Percentiles rank a stretch among this genome's conserved stretches.
phyloP scores from a whole-genome alignment of 1,284 basidiomycete genomes.

The Puccinia novopanici region DNA sequence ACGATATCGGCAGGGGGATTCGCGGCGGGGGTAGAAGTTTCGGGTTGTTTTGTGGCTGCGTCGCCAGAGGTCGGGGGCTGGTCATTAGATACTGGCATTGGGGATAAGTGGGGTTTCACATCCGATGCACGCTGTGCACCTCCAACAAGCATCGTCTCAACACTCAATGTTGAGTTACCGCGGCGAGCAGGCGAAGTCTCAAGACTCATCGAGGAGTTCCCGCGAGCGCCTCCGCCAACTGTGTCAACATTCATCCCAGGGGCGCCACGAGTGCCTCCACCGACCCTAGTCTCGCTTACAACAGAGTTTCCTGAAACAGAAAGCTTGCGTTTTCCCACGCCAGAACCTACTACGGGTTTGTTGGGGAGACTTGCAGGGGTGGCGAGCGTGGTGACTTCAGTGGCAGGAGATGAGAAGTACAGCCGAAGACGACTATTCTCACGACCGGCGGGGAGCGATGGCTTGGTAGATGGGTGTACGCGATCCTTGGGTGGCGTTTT shows the following conservation, averaged over 20 bases:
- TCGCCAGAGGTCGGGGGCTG: background rate
- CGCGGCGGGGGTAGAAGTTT: background rate
- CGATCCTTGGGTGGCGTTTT: background rate
- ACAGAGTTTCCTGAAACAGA: conserved; percentile 45
- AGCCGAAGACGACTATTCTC: conserved; percentile 56
- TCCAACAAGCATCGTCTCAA: conserved; percentile 19
- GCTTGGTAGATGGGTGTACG: background rate
- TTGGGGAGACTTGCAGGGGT: conserved; percentile 17
- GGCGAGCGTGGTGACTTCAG: conserved; percentile 42
- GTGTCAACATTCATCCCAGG: background rate
- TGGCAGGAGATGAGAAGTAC: conserved; percentile 55
- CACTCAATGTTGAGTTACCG: conserved; percentile 31
- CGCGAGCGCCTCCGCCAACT: background rate
- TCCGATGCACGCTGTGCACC: background rate
- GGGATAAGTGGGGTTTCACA: background rate
- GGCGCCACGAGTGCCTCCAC: background rate
- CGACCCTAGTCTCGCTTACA: conserved; percentile 10
- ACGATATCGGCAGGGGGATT: background rate
- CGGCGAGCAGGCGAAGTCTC: background rate
- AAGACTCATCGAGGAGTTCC: conserved; percentile 23
- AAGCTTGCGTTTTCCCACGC: conserved; percentile 24
- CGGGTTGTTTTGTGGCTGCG: background rate
- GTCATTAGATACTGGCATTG: background rate
- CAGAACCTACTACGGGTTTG: conserved; percentile 4
- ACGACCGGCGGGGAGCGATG: conserved; percentile 51